These are phyloP conservation scores for Wolfiporia cocos DNA, from an alignment of 1,284 basidiomycete genomes.

Conservation along the genomic window DNA sequence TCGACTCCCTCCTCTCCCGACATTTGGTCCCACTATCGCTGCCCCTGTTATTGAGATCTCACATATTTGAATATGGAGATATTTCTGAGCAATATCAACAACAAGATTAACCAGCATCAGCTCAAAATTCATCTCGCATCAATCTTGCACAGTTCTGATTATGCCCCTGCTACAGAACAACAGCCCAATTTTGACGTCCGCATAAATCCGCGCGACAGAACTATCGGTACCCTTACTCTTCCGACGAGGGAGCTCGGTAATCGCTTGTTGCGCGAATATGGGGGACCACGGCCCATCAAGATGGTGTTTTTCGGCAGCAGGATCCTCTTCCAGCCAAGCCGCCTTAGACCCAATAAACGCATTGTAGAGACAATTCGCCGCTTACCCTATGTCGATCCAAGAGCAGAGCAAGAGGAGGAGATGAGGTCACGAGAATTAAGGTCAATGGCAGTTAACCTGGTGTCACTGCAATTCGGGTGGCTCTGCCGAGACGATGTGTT, in stretches of 20 bases:
- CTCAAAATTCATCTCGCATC: constrained; percentile 34
- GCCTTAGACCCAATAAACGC: constrained; percentile 23
- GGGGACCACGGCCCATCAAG: constrained; percentile 16
- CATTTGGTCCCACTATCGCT: too few relatives aligned
- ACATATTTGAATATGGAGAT: constrained; percentile 35
- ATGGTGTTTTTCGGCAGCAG: constrained; percentile 26
- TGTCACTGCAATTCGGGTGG: constrained; percentile 45
- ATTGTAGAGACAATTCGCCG: constrained; percentile 36
- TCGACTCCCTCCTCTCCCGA: too few relatives aligned
- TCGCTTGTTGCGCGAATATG: constrained; percentile 42
- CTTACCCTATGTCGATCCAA: constrained; percentile 42
- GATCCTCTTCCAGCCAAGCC: constrained; percentile 35
- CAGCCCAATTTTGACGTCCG: constrained; percentile 46
- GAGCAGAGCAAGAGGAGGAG: constrained; percentile 22
- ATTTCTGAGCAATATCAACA: constrained; percentile 32
- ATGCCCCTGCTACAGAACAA: constrained; percentile 23
- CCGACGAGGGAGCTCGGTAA: constrained; percentile 32
- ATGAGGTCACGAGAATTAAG: constrained; percentile 25
- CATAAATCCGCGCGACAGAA: constrained; percentile 22
- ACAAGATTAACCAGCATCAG: constrained; percentile 24
- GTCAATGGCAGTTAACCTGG: constrained; percentile 24
- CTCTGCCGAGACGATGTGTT: constrained; percentile 45
- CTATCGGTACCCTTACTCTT: constrained; percentile 42
- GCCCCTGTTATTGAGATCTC: too few relatives aligned
- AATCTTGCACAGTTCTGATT: constrained; percentile 39